phyloP scores from a whole-genome alignment of 768 basidiomycete species.

The Mycena kentingensis region DNA sequence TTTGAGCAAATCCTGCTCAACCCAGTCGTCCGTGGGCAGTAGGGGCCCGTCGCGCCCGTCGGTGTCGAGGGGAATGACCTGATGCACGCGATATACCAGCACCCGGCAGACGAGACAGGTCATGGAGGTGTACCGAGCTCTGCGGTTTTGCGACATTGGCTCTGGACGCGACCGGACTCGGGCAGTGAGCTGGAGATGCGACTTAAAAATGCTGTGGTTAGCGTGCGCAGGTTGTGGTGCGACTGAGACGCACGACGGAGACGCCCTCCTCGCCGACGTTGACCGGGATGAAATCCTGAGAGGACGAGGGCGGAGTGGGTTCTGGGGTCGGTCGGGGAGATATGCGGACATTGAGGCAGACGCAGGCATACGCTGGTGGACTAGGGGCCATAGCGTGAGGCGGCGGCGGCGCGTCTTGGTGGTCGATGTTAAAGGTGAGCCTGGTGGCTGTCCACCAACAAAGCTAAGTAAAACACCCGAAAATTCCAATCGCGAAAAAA shows the following conservation, averaged over 20 bases:
- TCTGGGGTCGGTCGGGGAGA: slow-evolving; percentile 34
- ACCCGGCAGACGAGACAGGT: slow-evolving; percentile 71
- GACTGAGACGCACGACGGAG: slow-evolving; percentile 51
- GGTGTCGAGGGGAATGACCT: slow-evolving; percentile 56
- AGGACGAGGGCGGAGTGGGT: slow-evolving; percentile 32
- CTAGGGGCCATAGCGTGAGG: slow-evolving; percentile 22
- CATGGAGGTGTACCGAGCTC: slow-evolving; percentile 63
- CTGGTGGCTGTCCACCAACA: too few relatives aligned
- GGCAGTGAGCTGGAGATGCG: slow-evolving; percentile 70
- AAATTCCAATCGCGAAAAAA: not conserved
- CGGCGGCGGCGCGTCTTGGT: slow-evolving; percentile 21
- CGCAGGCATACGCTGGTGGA: slow-evolving; percentile 59
- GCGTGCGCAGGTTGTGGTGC: slow-evolving; percentile 5
- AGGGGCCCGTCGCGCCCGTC: slow-evolving; percentile 65
- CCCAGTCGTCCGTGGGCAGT: slow-evolving; percentile 75
- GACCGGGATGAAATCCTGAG: slow-evolving; percentile 51
- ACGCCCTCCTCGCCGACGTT: slow-evolving; percentile 72
- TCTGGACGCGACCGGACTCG: slow-evolving; percentile 54
- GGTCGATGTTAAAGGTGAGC: too few relatives aligned
- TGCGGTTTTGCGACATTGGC: slow-evolving; percentile 45
- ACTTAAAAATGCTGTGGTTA: slow-evolving; percentile 38
- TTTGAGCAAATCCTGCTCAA: slow-evolving; percentile 70
- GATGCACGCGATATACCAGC: slow-evolving; percentile 68
- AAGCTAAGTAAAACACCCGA: not conserved
- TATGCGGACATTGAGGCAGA: slow-evolving; percentile 72